Evolutionary conservation across 2,329 filamentous ascomycete genomes (phyloP).

Genomic region (Aspergillus novofumigatus): DNA sequence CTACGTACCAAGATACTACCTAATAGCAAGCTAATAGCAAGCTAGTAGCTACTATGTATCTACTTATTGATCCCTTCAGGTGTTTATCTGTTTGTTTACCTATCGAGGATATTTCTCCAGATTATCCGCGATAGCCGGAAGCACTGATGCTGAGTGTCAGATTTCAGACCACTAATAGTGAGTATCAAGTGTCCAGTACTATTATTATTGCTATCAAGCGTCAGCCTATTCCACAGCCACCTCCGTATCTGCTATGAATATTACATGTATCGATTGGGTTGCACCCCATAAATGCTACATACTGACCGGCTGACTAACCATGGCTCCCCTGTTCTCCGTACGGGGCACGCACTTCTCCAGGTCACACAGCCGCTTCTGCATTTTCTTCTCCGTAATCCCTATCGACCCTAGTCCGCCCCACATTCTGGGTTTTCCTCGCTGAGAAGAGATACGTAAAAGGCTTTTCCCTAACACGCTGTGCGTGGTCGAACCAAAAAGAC

Average conservation of each 20-base stretch:
- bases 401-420: slow-evolving; percentile 16
- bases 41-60: background rate
- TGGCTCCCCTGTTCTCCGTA: slow-evolving; percentile 1
- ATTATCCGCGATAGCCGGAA: slow-evolving; percentile 25
- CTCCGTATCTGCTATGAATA: background rate
- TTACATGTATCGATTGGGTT: background rate
- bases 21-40: background rate
- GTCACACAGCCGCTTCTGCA: slow-evolving; percentile 21
- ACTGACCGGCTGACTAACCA: slow-evolving; percentile 1
- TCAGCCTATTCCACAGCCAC: background rate
- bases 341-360: slow-evolving; percentile 22
- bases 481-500: slow-evolving; percentile 13
- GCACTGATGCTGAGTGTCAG: background rate
- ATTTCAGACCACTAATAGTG: background rate
- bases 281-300: slow-evolving; percentile 1
- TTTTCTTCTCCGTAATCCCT: slow-evolving; percentile 18
- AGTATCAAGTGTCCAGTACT: background rate
- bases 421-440: slow-evolving; percentile 12
- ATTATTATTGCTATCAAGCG: background rate
- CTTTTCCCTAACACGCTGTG: slow-evolving; percentile 9
- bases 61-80: background rate
- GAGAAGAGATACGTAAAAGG: background rate
- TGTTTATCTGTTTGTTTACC: background rate
- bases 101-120: slow-evolving; percentile 11
- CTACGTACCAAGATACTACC: background rate